phyloP scores from a whole-genome alignment of 139 green algal species.

The Chlorella sorokiniana region DNA sequence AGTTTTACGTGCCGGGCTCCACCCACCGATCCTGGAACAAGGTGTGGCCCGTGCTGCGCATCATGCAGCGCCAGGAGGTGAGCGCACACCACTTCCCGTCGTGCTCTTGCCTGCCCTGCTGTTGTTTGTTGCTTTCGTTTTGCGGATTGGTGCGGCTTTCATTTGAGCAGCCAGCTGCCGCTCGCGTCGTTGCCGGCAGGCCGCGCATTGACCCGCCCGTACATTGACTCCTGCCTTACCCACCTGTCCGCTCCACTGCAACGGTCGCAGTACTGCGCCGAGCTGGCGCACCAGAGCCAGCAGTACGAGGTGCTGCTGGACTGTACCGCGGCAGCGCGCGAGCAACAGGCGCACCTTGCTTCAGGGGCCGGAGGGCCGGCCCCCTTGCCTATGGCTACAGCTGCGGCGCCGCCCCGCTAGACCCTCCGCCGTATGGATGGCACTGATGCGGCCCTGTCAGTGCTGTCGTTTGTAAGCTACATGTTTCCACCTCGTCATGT shows the following conservation, averaged over 20 bases:
- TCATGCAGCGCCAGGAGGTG: constrained; percentile 32
- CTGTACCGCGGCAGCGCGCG: background rate
- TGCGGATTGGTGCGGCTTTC: too few species aligned
- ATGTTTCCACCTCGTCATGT: too few species aligned
- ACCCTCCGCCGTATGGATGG: too few species aligned
- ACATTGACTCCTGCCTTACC: background rate
- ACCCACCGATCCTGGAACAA: constrained; percentile 43
- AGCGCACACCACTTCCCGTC: background rate
- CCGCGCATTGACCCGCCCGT: too few species aligned
- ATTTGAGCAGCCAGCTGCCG: too few species aligned
- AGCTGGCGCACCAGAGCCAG: background rate
- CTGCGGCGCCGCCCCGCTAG: too few species aligned
- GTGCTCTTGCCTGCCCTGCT: background rate
- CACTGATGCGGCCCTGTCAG: too few species aligned
- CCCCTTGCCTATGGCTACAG: too few species aligned
- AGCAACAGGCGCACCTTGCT: background rate
- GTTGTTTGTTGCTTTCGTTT: background rate
- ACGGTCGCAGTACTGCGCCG: background rate
- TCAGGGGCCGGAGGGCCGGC: too few species aligned
- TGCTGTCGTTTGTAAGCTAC: too few species aligned
- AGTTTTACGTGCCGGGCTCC: constrained; percentile 45
- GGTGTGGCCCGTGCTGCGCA: constrained; percentile 29
- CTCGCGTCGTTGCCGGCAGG: too few species aligned
- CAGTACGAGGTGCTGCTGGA: background rate
- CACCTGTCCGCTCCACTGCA: background rate